Evolutionary conservation across 192 early-diverging fungal genomes (phyloP).

Genomic region (Geosiphon pyriformis): DNA sequence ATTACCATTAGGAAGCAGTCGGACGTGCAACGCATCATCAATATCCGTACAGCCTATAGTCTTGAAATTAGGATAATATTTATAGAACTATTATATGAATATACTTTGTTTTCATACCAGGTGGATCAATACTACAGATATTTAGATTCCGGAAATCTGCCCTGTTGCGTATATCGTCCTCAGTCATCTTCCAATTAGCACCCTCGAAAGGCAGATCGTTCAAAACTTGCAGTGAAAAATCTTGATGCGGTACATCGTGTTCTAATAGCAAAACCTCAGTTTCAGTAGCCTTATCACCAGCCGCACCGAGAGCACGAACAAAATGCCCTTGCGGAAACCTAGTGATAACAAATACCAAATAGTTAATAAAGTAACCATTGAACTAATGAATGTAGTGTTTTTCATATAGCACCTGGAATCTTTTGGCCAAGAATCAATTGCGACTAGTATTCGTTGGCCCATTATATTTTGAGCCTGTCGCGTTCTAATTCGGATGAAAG

Average conservation of each 20-base stretch:
- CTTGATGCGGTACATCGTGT: slow-evolving; percentile 92
- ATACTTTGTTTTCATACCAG: slow-evolving; percentile 37
- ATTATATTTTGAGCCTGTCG: slow-evolving; percentile 74
- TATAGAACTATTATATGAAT: too few species aligned
- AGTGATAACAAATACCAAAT: too few species aligned
- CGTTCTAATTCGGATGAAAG: slow-evolving; percentile 90
- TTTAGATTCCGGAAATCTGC: slow-evolving; percentile 78
- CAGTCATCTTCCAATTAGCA: slow-evolving; percentile 72
- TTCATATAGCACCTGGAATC: slow-evolving; percentile 69
- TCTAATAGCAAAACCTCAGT: slow-evolving; percentile 95
- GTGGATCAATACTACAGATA: slow-evolving; percentile 97
- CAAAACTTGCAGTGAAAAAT: slow-evolving; percentile 84
- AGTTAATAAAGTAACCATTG: too few species aligned
- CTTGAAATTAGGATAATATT: too few species aligned
- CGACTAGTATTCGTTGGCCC: slow-evolving; percentile 86
- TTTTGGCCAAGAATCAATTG: slow-evolving; percentile 85
- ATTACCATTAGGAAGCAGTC: slow-evolving; percentile 77
- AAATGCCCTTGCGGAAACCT: slow-evolving; percentile 85
- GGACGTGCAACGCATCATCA: slow-evolving; percentile 93
- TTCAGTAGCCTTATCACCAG: slow-evolving; percentile 92
- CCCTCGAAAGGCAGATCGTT: slow-evolving; percentile 84
- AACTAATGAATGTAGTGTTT: too few species aligned
- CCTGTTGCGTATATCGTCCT: slow-evolving; percentile 65
- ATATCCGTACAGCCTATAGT: slow-evolving; percentile 90
- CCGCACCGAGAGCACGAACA: slow-evolving; percentile 82